These are phyloP conservation scores for Pachyrhizus erosus DNA, from an alignment of 306 rosid species.

Conservation along the genomic window DNA sequence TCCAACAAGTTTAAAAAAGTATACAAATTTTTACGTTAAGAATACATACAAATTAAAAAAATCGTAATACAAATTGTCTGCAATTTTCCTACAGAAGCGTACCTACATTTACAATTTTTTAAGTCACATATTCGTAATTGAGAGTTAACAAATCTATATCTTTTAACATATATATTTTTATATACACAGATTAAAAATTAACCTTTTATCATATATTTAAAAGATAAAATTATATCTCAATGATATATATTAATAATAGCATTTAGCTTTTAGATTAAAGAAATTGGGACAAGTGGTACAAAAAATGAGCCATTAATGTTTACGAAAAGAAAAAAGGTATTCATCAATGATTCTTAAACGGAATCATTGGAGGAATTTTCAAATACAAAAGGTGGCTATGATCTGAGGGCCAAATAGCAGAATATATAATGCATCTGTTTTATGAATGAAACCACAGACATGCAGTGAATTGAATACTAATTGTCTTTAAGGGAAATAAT, in stretches of 20 bases:
- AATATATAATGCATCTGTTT: neutral
- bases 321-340: neutral
- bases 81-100: neutral
- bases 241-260: no score
- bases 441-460: neutral
- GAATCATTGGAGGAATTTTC: slow-evolving; percentile 2
- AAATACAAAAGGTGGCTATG: slow-evolving; percentile 6
- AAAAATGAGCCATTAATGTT: neutral
- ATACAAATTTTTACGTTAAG: no score
- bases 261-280: no score
- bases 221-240: no score
- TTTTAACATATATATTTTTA: no score
- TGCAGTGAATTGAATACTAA: slow-evolving; percentile 3
- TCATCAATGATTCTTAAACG: slow-evolving; percentile 4
- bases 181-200: no score
- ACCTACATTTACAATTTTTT: neutral
- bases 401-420: neutral
- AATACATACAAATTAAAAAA: neutral
- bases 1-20: no score
- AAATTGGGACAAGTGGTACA: neutral
- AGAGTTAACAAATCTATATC: no score
- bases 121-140: no score
- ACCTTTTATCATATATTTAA: no score
- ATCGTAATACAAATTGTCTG: neutral
- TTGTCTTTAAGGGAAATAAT: neutral